phyloP scores from a whole-genome alignment of 2,329 filamentous ascomycete species.

The Aspergillus puulaauensis region DNA sequence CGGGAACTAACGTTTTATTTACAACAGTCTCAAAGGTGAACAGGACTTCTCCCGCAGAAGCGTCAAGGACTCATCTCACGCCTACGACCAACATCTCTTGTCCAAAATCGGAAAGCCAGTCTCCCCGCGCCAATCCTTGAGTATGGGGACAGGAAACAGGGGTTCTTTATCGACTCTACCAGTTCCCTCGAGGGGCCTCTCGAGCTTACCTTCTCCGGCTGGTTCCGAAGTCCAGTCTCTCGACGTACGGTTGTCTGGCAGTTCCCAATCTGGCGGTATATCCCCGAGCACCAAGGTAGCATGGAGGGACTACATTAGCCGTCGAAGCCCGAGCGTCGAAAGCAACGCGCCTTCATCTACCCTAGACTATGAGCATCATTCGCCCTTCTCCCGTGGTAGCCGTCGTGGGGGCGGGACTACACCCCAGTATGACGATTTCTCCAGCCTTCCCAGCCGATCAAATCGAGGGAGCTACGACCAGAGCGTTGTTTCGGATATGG shows the following conservation, averaged over 20 bases:
- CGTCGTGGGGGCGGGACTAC: conserved; percentile 52
- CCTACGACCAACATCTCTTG: conserved; percentile 62
- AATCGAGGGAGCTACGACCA: conserved; percentile 65
- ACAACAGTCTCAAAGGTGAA: conserved; percentile 57
- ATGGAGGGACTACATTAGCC: conserved; percentile 44
- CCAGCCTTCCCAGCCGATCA: conserved; percentile 51
- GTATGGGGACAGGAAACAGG: conserved; percentile 31
- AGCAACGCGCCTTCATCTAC: conserved; percentile 40
- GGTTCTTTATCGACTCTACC: conserved; percentile 32
- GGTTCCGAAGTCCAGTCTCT: conserved; percentile 32
- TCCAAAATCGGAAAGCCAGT: conserved; percentile 62
- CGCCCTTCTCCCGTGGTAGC: conserved; percentile 31
- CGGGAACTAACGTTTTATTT: not conserved
- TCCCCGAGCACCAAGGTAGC: conserved; percentile 41
- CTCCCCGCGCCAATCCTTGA: conserved; percentile 48
- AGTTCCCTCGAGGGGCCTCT: conserved; percentile 32
- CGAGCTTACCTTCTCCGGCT: conserved; percentile 32
- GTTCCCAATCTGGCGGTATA: conserved; percentile 41
- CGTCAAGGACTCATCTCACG: conserved; percentile 59
- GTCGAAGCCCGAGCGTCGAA: conserved; percentile 46
- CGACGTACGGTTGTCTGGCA: conserved; percentile 40
- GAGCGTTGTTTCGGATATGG: conserved; percentile 52
- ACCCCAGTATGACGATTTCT: conserved; percentile 50
- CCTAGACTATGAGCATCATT: conserved; percentile 42
- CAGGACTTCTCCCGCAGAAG: conserved; percentile 58